Conservation (phyloP, 108 stramenopile genomes). For the Skeletonema tropicum region DNA sequence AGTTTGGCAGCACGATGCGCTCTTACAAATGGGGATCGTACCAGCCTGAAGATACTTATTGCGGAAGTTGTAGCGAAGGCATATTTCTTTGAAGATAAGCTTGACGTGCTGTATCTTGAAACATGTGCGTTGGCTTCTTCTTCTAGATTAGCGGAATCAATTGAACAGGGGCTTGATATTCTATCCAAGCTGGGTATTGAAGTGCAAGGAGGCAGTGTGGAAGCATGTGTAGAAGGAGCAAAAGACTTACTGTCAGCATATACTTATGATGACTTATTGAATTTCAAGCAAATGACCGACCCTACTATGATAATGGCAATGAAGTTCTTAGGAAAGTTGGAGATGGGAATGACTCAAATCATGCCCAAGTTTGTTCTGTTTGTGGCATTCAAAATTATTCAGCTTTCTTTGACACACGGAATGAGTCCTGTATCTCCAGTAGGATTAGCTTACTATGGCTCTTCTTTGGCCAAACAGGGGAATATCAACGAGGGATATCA, state of each 20-base stretch:
- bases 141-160: no score
- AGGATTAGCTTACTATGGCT: constrained; percentile 18
- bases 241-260: background rate
- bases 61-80: background rate
- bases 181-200: no score
- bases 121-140: no score
- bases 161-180: no score
- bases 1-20: no score
- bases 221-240: background rate
- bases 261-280: constrained; percentile 4
- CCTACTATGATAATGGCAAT: constrained; percentile 20
- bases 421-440: constrained; percentile 12
- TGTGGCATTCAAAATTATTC: constrained; percentile 12
- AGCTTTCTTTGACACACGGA: constrained; percentile 13
- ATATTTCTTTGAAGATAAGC: no score
- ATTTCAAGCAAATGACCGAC: constrained; percentile 15
- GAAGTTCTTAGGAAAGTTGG: constrained; percentile 18
- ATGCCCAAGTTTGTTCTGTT: background rate
- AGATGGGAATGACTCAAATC: background rate
- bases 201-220: background rate
- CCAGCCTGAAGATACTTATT: background rate
- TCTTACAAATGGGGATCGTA: no score
- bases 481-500: no score
- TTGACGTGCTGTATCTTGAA: no score
- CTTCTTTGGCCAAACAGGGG: no score